Evolutionary conservation across 345 rosid genomes (phyloP), one percentile per base, ranked within the genome.

Genomic region (Boechera retrofracta): DNA sequence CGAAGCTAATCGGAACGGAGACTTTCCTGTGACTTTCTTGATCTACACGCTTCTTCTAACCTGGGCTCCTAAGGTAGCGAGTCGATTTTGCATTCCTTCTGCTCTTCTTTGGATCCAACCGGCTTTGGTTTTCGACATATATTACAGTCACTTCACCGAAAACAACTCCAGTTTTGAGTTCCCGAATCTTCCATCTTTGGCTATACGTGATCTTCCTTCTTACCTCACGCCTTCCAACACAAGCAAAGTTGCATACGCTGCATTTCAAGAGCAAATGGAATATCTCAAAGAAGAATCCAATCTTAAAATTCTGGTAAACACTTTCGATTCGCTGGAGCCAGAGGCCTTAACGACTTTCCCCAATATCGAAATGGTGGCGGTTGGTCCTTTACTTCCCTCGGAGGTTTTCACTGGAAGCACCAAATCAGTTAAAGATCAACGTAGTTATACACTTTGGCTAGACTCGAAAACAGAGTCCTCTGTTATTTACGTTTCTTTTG

Each of bases 401-500:
- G 79, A 77, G 42, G 12, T 76, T 8, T 67, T 67, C 62, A 8
- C 74, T 9, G 35, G 24, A 42, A 53, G 35, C 2, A 12, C 47
- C 15, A 31, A 53, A 42, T 2, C 69, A 16, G 57, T 47, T 32
- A 56, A 16, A 11, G 45, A 81, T 2, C 64, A 78, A 47, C 21
- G 13, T 13, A 16, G 57, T 21, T 85, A 83, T 54, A 71, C 10
- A 2, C 72, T 63, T 59, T 91, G 88, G 91, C 60, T 89, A 32
- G 55, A 82, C 64, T 84, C 86, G 1, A 80, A 82, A 69, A 60
- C 83, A 36, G 69, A 82, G 32, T 76, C 86, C 24, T 91, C 93
- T 9, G 88, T 89, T 32, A 64, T 90, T 26, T 91, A 89, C 45
- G 75, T 89, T 13, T 84, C 93, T 3, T 91, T 89, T 55, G 96